These are phyloP conservation scores for Voacanga thouarsii DNA, from an alignment of 257 asterid genomes.

Conservation along the genomic window DNA sequence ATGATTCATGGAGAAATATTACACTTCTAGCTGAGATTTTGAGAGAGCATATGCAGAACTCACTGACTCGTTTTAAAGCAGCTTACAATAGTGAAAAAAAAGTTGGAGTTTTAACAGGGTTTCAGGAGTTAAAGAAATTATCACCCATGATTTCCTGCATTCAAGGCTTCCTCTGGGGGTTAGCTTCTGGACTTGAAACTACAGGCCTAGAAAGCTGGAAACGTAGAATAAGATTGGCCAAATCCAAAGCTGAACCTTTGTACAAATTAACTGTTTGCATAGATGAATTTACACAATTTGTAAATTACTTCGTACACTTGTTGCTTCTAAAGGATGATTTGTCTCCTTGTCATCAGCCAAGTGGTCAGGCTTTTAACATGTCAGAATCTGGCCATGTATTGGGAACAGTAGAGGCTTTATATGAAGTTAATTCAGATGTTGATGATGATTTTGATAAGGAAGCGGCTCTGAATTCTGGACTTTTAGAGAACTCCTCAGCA, in stretches of 20 bases:
- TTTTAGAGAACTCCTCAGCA: slow-evolving; percentile 2
- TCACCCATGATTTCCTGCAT: slow-evolving; percentile 55
- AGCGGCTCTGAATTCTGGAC: slow-evolving; percentile 20
- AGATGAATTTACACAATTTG: slow-evolving; percentile 40
- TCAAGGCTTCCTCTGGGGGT: slow-evolving; percentile 75
- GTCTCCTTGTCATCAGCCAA: slow-evolving; percentile 12
- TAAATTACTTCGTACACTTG: slow-evolving; percentile 30
- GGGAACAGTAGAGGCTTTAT: slow-evolving; percentile 21
- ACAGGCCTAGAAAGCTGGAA: slow-evolving; percentile 27
- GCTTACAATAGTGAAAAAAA: slow-evolving; percentile 28
- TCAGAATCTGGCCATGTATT: slow-evolving; percentile 20
- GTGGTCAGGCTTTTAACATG: slow-evolving; percentile 17
- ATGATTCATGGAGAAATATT: slow-evolving; percentile 42
- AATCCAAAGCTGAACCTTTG: slow-evolving; percentile 37
- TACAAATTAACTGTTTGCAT: slow-evolving; percentile 39
- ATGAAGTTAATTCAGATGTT: slow-evolving; percentile 24
- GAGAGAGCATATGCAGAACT: slow-evolving; percentile 40
- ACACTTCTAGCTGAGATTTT: slow-evolving; percentile 45
- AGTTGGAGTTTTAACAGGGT: slow-evolving; percentile 30
- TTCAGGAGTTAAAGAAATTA: slow-evolving; percentile 44
- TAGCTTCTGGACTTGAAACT: slow-evolving; percentile 49
- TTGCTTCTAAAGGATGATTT: slow-evolving; percentile 55
- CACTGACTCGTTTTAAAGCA: slow-evolving; percentile 30
- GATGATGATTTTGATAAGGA: slow-evolving; percentile 32
- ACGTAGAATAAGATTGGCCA: slow-evolving; percentile 32